Base-by-base conservation (phyloP, 371 early-diverging fungal genomes). In the Choanephora cucurbitarum region DNA sequence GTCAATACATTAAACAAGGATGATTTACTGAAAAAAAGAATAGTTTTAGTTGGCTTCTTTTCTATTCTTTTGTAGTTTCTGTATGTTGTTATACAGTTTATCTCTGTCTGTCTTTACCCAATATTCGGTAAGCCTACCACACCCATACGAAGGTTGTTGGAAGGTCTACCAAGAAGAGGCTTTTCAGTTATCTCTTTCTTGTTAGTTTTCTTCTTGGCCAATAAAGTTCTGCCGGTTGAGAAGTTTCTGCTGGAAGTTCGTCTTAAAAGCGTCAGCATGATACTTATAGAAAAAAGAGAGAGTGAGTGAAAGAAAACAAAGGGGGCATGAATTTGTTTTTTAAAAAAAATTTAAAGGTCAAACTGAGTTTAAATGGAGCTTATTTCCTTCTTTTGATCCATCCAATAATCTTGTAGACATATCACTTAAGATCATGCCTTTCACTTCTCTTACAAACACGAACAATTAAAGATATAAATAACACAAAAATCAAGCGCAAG, bases 51-150 rank as follows among this genome's bases (percentile, higher is more conserved):
- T 1, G 14, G 33, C 10, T 33, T 37, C 17, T 22, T 23, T 44
- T 19, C 31, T 5, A 8, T 1, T 33, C 28, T 4, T 28, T 48
- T 11, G 6, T n/a, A n/a, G n/a, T n/a, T n/a, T n/a, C n/a, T n/a
- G n/a, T n/a, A n/a, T n/a, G n/a, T n/a, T n/a, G n/a, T n/a, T n/a
- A 43, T 17, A 40, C 17, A 19, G 15, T 24, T n/a, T 19, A 32
- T 49, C 9, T 28, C 18, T 17, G 14, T 43, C 24, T 48, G 13
- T 52, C 17, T 43, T 48, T 77, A 78, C 79, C 92, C 99, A 64
- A 96, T 94, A 73, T 99, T 99, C 62, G 99, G 99, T 54, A 99
- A 71, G 43, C 97, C 98, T 39, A 99, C 97, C 19, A 97, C 79
- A 57, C 91, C 97, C 83, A 97, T 92, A 72, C 91, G 90, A 60